Conservation (phyloP, 129 eudicot species). For the Flaveria sonorensis region DNA sequence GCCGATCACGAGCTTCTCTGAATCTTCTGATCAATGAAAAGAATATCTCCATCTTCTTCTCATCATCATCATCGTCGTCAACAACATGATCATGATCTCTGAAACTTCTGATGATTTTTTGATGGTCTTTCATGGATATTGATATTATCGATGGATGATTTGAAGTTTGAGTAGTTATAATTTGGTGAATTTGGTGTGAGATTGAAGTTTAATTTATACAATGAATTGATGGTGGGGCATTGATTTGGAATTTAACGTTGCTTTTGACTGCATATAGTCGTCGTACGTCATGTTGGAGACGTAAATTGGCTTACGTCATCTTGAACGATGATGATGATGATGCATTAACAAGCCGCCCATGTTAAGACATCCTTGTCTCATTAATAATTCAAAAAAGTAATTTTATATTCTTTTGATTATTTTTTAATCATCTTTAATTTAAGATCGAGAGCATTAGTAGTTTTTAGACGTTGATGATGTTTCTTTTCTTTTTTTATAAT, state of each 20-base stretch:
- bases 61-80: slow-evolving; percentile 19
- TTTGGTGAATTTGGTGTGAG: not conserved
- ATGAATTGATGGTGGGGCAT: not conserved
- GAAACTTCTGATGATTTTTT: not conserved
- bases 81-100: too few relatives aligned
- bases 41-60: slow-evolving; percentile 52
- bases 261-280: not conserved
- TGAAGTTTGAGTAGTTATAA: too few relatives aligned
- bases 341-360: not conserved
- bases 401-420: too few relatives aligned
- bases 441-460: too few relatives aligned
- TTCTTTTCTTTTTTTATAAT: too few relatives aligned
- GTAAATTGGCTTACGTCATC: not conserved
- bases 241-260: not conserved
- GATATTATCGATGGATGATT: too few relatives aligned
- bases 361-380: not conserved
- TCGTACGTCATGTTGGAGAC: not conserved
- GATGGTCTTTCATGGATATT: slow-evolving; percentile 23
- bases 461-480: too few relatives aligned
- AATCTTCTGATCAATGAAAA: slow-evolving; percentile 35
- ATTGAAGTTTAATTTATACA: not conserved
- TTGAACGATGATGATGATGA: not conserved
- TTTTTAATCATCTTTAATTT: too few relatives aligned
- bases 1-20: slow-evolving; percentile 33
- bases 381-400: too few relatives aligned